Percentiles rank a stretch among this genome's conserved stretches.
These are phyloP conservation scores for Xerocomus amazonicus DNA, from an alignment of 1,284 basidiomycete species.

Conservation along the genomic window DNA sequence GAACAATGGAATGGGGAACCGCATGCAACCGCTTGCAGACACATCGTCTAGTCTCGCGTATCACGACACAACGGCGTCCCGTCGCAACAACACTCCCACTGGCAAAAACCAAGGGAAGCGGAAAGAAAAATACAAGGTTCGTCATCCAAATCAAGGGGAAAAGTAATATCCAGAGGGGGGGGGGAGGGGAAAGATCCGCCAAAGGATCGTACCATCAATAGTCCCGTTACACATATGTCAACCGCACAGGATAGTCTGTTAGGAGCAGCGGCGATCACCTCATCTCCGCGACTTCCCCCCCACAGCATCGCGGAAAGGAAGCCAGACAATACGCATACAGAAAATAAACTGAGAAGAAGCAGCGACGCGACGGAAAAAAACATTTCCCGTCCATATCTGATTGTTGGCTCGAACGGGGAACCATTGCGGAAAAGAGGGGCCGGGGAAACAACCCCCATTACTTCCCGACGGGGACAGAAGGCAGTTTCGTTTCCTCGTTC, in stretches of 20 bases:
- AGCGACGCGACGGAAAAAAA: not conserved
- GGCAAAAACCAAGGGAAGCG: not conserved
- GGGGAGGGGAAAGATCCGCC: too few relatives aligned
- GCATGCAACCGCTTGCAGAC: not conserved
- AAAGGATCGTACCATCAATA: constrained; percentile 3
- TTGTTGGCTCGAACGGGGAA: constrained; percentile 2
- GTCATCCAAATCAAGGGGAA: not conserved
- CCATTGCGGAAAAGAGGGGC: constrained; percentile 4
- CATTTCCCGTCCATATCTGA: not conserved
- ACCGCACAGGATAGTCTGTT: constrained; percentile 11
- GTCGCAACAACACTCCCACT: not conserved
- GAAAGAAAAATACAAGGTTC: not conserved
- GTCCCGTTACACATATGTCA: constrained; percentile 11
- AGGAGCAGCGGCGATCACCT: constrained; percentile 30
- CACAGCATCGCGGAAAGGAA: constrained; percentile 15
- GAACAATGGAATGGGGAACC: not conserved
- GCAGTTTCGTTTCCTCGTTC: constrained; percentile 1
- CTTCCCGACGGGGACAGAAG: constrained; percentile 6
- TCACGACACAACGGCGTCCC: not conserved
- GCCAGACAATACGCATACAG: not conserved
- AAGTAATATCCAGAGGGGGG: too few relatives aligned
- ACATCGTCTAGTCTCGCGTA: not conserved
- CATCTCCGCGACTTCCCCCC: constrained; percentile 25
- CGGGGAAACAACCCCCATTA: not conserved
- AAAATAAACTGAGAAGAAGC: constrained; percentile 6